phyloP scores from a whole-genome alignment of 331 rosid species.

The Quercus phellos region DNA sequence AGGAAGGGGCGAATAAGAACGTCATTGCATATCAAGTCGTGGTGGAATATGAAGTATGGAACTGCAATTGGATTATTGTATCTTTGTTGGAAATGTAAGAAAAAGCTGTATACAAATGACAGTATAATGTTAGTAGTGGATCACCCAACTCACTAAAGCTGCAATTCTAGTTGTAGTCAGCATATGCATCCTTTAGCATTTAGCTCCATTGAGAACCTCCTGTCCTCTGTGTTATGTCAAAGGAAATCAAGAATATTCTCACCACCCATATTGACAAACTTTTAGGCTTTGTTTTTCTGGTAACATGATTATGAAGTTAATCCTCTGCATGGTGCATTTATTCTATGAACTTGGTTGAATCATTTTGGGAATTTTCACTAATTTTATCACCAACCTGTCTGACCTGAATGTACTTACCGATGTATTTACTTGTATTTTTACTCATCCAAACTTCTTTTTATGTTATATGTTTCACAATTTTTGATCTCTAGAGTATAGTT shows the following conservation, averaged over 20 bases:
- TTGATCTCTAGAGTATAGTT: too few relatives aligned
- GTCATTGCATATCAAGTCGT: background rate
- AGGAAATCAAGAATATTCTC: background rate
- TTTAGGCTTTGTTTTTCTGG: background rate
- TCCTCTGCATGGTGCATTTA: too few relatives aligned
- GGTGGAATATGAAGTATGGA: background rate
- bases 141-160: background rate
- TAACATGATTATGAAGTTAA: background rate
- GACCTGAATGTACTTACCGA: background rate
- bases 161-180: background rate
- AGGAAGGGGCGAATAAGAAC: background rate
- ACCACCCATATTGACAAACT: background rate
- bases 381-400: background rate
- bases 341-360: background rate
- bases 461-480: background rate
- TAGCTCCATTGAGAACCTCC: background rate
- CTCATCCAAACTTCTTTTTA: background rate
- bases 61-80: background rate
- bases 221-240: background rate
- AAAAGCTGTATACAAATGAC: background rate
- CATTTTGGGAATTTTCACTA: background rate
- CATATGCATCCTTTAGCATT: background rate
- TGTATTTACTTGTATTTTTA: background rate
- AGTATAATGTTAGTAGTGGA: background rate
- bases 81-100: background rate